These are phyloP conservation scores for Zygotorulaspora danielsina DNA, from an alignment of 805 yeast species.

Conservation along the genomic window DNA sequence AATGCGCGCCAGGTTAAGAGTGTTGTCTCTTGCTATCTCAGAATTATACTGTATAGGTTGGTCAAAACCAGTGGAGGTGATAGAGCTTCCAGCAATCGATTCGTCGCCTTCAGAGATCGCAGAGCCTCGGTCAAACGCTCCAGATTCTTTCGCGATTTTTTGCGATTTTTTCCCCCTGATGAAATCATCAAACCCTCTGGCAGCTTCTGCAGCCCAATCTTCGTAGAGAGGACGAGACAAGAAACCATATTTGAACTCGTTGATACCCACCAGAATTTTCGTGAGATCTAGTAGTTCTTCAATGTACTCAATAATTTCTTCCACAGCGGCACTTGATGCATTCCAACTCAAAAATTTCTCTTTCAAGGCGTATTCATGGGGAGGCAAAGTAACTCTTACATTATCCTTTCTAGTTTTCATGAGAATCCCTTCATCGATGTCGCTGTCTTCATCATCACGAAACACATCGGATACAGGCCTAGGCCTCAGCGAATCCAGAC, in stretches of 20 bases:
- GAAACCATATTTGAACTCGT: slow-evolving; percentile 49
- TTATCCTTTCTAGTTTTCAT: slow-evolving; percentile 7
- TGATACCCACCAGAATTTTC: slow-evolving; percentile 44
- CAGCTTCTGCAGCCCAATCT: slow-evolving; percentile 42
- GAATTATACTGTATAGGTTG: slow-evolving; percentile 15
- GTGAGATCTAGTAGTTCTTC: slow-evolving; percentile 44
- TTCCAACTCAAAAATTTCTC: slow-evolving; percentile 48
- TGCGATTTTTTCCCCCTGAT: slow-evolving; percentile 13
- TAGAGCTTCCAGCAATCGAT: slow-evolving; percentile 9
- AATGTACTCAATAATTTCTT: slow-evolving; percentile 46
- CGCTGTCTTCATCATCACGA: slow-evolving; percentile 23
- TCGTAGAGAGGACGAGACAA: slow-evolving; percentile 44
- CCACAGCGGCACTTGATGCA: slow-evolving; percentile 46
- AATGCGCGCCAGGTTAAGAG: slow-evolving; percentile 27
- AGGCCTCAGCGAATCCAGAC: slow-evolving; percentile 10
- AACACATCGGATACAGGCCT: slow-evolving; percentile 10
- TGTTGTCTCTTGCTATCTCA: slow-evolving; percentile 10
- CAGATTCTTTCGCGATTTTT: slow-evolving; percentile 2
- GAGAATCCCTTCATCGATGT: slow-evolving; percentile 20
- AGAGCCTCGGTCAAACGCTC: slow-evolving; percentile 8
- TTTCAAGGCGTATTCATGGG: slow-evolving; percentile 33
- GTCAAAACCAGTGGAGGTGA: slow-evolving; percentile 11
- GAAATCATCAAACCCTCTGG: slow-evolving; percentile 36
- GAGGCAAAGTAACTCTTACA: slow-evolving; percentile 14
- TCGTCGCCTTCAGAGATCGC: slow-evolving; percentile 13